Base-by-base conservation (phyloP, 2,329 filamentous ascomycete species). In the Furcasterigmium furcatum region DNA sequence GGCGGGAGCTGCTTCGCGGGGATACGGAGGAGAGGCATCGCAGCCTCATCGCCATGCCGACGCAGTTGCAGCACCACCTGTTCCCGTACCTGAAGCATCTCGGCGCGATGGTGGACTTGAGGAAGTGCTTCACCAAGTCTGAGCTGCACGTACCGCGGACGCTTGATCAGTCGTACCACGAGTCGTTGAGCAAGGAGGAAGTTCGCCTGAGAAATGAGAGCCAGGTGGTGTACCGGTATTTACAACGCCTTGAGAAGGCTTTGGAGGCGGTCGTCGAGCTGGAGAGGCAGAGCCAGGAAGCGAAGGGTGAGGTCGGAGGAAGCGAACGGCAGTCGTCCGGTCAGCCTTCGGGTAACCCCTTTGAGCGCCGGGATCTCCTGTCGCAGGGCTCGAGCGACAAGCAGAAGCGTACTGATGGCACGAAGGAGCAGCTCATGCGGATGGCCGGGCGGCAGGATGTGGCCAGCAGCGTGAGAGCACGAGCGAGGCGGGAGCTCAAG, bases 371-470 rank as follows among this genome's bases (percentile, higher is more conserved):
- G 4, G 39, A 38, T 30, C 41, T 46, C 22, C 45, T 51, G 4
- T 46, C 44, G 18, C 16, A 46, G 25, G 38, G 49, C 43, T 44
- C 43, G 35, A 51, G 49, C 42, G 50, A 49, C 34, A 52, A 52
- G 38, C 50, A 52, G 48, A 52, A 52, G 42, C 50, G 48, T 46
- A 51, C 50, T 20, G 50, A 52, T 27, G 48, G 50, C 21, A 52
- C 50, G 4, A 52, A 52, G 42, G 50, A 49, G n/a, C 48, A 52
- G 42, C 19, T 52, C 38, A 49, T 49, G 25, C 34, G 42, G 41
- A 52, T 52, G 50, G 44, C 48, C 3, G 50, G 46, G 2, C 19
- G 50, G 41, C 50, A 51, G 38, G 50, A 52, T 14, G 46, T 51
- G 34, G 50, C 48, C 8, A 49, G 46, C 13, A 52, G 50, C 30